These are phyloP conservation scores for Aspergillus ustus DNA, from an alignment of 2,329 filamentous ascomycete genomes.

Conservation along the genomic window DNA sequence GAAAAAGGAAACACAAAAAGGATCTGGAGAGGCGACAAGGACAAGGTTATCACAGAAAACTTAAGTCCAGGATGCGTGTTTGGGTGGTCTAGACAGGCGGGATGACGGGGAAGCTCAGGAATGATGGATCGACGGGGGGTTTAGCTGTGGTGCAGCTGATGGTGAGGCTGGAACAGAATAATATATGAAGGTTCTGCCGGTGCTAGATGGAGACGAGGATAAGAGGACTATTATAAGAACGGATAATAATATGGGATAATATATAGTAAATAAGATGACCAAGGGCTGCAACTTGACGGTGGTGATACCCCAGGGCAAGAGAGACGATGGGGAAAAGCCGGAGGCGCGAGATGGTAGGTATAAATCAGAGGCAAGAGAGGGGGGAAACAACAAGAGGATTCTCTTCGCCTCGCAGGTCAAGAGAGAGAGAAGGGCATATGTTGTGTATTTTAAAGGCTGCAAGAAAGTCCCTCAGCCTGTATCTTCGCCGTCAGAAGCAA, in stretches of 20 bases:
- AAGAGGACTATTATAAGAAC: conserved; percentile 7
- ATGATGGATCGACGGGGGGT: conserved; percentile 25
- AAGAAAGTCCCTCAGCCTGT: conserved; percentile 2
- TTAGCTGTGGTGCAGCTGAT: conserved; percentile 14
- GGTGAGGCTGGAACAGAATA: conserved; percentile 23
- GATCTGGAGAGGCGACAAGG: conserved; percentile 23
- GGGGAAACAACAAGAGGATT: background rate
- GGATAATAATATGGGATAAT: conserved; percentile 19
- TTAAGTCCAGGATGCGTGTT: conserved; percentile 27
- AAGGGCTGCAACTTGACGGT: conserved; percentile 13
- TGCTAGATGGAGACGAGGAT: background rate
- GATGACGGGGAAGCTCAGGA: conserved; percentile 17
- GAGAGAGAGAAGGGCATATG: conserved; percentile 9
- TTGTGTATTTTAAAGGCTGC: conserved; percentile 14
- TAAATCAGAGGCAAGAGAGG: conserved; percentile 9
- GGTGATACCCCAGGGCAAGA: conserved; percentile 19
- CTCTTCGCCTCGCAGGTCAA: background rate
- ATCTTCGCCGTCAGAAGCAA: background rate
- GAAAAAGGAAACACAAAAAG: conserved; percentile 21
- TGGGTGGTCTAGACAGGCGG: conserved; percentile 19
- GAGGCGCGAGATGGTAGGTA: background rate
- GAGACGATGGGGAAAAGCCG: conserved; percentile 1
- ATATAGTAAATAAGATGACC: conserved; percentile 17
- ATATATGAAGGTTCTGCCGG: conserved; percentile 11
- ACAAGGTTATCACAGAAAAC: conserved; percentile 24